These are phyloP conservation scores for Coprinopsis strossmayeri DNA, from an alignment of 768 basidiomycete genomes.

Conservation along the genomic window DNA sequence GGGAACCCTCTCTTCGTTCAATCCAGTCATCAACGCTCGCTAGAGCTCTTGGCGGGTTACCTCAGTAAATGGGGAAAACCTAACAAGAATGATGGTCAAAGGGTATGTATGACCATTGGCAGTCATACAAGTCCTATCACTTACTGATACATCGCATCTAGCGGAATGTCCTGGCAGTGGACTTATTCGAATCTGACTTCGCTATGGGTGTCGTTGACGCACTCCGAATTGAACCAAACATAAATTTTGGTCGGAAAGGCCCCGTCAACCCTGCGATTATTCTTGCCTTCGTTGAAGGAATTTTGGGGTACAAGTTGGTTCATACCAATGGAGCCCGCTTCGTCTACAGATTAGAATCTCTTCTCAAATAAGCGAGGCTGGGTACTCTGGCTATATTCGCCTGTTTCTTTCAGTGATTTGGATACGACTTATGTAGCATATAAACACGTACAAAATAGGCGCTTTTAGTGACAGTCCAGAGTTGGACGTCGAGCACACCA, in stretches of 20 bases:
- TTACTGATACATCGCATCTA: slow-evolving; percentile 7
- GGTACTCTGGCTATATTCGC: no score
- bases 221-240: slow-evolving; percentile 24
- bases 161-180: slow-evolving; percentile 25
- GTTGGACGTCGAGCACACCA: no score
- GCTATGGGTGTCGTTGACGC: slow-evolving; percentile 27
- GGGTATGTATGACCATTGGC: slow-evolving; percentile 15
- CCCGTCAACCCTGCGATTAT: slow-evolving; percentile 28
- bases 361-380: not conserved
- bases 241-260: slow-evolving; percentile 11
- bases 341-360: slow-evolving; percentile 1
- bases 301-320: slow-evolving; percentile 29
- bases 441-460: no score
- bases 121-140: not conserved
- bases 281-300: slow-evolving; percentile 33
- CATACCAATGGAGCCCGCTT: slow-evolving; percentile 17
- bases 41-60: slow-evolving; percentile 28
- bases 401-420: no score
- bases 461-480: no score
- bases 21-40: slow-evolving; percentile 31
- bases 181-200: slow-evolving; percentile 29
- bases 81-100: slow-evolving; percentile 23
- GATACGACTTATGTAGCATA: no score
- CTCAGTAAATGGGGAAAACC: slow-evolving; percentile 29
- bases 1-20: slow-evolving; percentile 24